phyloP scores from a whole-genome alignment of 1,284 basidiomycete genomes.

The Ceratobasidium sp. region DNA sequence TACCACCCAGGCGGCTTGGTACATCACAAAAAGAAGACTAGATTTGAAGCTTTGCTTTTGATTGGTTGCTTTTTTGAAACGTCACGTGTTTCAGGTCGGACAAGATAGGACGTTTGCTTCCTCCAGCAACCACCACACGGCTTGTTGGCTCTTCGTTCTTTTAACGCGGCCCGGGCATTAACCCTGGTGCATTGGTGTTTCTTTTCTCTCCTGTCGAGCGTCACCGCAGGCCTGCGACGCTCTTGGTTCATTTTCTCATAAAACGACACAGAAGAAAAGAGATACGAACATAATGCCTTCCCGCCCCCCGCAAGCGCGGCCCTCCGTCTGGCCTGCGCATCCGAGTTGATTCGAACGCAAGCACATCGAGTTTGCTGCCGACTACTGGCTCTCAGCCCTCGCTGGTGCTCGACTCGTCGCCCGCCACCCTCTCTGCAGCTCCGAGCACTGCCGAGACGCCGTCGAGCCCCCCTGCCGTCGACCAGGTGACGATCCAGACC shows the following conservation, averaged over 20 bases:
- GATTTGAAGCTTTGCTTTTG: slow-evolving; percentile 2
- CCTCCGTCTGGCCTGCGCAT: slow-evolving; percentile 31
- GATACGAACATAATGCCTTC: slow-evolving; percentile 5
- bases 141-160: background rate
- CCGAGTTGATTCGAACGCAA: slow-evolving; percentile 8
- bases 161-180: slow-evolving; percentile 1
- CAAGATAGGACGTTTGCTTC: background rate
- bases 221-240: slow-evolving; percentile 22
- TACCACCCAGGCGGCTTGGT: background rate
- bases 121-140: slow-evolving; percentile 9
- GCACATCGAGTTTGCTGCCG: slow-evolving; percentile 10
- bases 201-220: slow-evolving; percentile 12
- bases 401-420: slow-evolving; percentile 23
- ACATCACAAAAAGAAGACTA: background rate
- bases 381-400: slow-evolving; percentile 23
- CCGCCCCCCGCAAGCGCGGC: slow-evolving; percentile 33
- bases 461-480: slow-evolving; percentile 39
- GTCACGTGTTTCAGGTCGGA: slow-evolving; percentile 29
- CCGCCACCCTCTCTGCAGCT: slow-evolving; percentile 21
- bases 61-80: background rate
- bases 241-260: background rate
- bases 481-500: slow-evolving; percentile 36
- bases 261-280: background rate
- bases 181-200: background rate
- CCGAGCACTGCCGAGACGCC: slow-evolving; percentile 39